Base-by-base conservation (phyloP, 768 basidiomycete species). In the Kondoa malvinella region DNA sequence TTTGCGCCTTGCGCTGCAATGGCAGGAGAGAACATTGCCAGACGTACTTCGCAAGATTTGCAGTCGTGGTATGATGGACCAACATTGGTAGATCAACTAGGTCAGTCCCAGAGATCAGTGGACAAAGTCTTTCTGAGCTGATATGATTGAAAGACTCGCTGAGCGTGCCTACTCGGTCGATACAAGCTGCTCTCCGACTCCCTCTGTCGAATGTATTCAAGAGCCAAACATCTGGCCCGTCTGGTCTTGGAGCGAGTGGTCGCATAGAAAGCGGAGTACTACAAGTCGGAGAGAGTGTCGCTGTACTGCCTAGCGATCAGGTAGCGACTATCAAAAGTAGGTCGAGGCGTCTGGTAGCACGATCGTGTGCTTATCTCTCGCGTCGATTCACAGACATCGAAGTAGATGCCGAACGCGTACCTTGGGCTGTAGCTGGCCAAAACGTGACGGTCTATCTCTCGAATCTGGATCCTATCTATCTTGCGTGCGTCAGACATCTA, bases 121-220 rank as follows among this genome's bases (percentile, higher is more conserved):
- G 40, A 34, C 21, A 32, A 21, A 60, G 12, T 1, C 0, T 1
- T 56, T 15, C 26, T n/a, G 0, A 1, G 0, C 67, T 50, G 57
- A 17, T n/a, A n/a, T n/a, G n/a, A n/a, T n/a, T n/a, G n/a, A n/a
- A n/a, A 2, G 64, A 30, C 33, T 17, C 34, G 1, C 64, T 75
- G 2, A 40, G 66, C 16, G 69, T 74, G 1, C 75, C 73, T 1
- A 25, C 60, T 3, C 67, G 74, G 34, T 61, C 71, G 0, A 85
- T 92, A 60, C 80, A 81, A 1, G 81, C 84, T 0, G 86, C 92
- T 0, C 77, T 94, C 27, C 84, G 95, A 40, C 81, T 96, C 58
- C 95, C 95, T 0, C 83, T 97, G 26, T 87, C 91, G 15, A 97
- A 99, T 75, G 89, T 97, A 2, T 97, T 94, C 81, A 92, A 86